These are phyloP conservation scores for Fusarium sp. DNA, from an alignment of 2,329 filamentous ascomycete species.

Conservation along the genomic window DNA sequence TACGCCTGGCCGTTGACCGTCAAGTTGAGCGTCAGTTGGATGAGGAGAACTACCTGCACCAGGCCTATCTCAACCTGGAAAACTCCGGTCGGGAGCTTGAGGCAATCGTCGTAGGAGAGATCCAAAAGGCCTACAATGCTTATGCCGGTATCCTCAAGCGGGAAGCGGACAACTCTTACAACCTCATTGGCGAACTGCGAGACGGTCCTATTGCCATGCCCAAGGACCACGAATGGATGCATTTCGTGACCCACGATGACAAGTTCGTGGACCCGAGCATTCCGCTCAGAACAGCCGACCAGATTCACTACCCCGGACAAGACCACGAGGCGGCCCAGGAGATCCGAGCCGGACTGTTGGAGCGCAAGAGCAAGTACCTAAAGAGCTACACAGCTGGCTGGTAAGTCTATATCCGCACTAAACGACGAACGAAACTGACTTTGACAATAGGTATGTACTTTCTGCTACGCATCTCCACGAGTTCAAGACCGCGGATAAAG, in stretches of 20 bases:
- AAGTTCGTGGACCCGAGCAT: slow-evolving; percentile 89
- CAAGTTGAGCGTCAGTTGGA: slow-evolving; percentile 93
- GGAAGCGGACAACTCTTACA: slow-evolving; percentile 85
- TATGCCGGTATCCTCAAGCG: slow-evolving; percentile 92
- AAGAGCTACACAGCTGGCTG: slow-evolving; percentile 97
- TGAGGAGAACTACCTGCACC: slow-evolving; percentile 96
- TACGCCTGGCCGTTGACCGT: slow-evolving; percentile 86
- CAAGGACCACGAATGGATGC: slow-evolving; percentile 90
- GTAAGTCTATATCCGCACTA: slow-evolving; percentile 61
- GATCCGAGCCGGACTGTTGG: slow-evolving; percentile 88
- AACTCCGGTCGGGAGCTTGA: slow-evolving; percentile 94
- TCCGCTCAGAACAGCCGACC: slow-evolving; percentile 80
- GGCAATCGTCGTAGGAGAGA: slow-evolving; percentile 95
- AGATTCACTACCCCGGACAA: slow-evolving; percentile 91
- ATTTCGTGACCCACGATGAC: slow-evolving; percentile 82
- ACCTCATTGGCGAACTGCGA: slow-evolving; percentile 82
- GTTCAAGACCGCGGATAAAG: slow-evolving; percentile 97
- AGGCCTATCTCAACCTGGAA: slow-evolving; percentile 95
- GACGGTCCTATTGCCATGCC: slow-evolving; percentile 91
- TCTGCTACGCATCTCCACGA: slow-evolving; percentile 98
- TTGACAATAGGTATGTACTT: slow-evolving; percentile 81
- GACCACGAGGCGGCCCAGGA: slow-evolving; percentile 85
- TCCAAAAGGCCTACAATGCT: slow-evolving; percentile 97
- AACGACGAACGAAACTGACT: slow-evolving; percentile 12
- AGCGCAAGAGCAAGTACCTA: slow-evolving; percentile 98